phyloP scores from a whole-genome alignment of 106 monocot species.

The Apostasia shenzhenica region DNA sequence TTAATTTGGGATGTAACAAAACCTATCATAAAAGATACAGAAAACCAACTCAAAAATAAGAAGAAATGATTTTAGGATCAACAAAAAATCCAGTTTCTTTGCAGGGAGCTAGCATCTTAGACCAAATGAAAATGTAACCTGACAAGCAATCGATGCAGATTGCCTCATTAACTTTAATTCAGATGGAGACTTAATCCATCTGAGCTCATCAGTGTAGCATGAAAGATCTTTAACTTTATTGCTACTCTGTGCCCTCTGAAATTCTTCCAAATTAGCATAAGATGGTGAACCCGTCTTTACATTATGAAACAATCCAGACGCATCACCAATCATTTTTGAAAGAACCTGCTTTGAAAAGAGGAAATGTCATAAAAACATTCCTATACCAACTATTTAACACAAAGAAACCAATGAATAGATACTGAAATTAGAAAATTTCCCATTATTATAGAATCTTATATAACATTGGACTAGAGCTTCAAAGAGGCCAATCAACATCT shows the following conservation, averaged over 20 bases:
- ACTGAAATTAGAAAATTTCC: no score
- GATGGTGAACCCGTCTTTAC: slow-evolving; percentile 49
- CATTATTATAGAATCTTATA: not conserved
- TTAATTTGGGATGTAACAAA: no score
- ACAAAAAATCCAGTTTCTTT: not conserved
- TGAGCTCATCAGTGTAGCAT: slow-evolving; percentile 56
- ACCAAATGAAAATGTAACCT: slow-evolving; percentile 29
- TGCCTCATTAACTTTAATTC: slow-evolving; percentile 83
- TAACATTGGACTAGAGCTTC: not conserved
- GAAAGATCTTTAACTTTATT: slow-evolving; percentile 67
- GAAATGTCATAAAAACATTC: not conserved
- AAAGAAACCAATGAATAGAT: no score
- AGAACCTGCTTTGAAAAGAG: slow-evolving; percentile 48
- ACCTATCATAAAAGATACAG: not conserved
- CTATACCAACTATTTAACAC: no score
- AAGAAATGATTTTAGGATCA: not conserved
- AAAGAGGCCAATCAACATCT: not conserved
- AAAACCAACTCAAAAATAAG: no score
- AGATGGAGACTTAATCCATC: slow-evolving; percentile 82
- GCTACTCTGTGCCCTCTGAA: slow-evolving; percentile 32
- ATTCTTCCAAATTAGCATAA: slow-evolving; percentile 62
- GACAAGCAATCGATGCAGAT: slow-evolving; percentile 87
- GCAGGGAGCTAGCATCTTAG: not conserved
- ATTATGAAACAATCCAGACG: slow-evolving; percentile 72
- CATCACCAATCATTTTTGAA: slow-evolving; percentile 53